Percentiles rank a stretch among this genome's conserved stretches.
These are phyloP conservation scores for Solanum habrochaites DNA, from an alignment of 257 asterid species.

Conservation along the genomic window DNA sequence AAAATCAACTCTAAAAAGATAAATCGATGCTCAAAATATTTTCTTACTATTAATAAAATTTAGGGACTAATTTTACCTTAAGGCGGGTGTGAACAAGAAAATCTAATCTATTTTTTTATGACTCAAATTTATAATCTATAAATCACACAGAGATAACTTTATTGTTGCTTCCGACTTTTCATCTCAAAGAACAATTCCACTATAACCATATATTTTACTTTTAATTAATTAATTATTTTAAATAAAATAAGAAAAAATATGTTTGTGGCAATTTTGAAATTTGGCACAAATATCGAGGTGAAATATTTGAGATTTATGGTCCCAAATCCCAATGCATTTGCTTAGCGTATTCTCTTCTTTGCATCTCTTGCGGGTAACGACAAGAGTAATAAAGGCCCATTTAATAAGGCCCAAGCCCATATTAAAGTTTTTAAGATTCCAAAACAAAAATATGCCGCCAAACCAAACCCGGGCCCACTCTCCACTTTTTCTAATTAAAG, in stretches of 20 bases:
- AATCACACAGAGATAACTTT: neutral
- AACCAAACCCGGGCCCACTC: neutral
- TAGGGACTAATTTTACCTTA: neutral
- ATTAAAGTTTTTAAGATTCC: neutral
- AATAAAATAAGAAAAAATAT: neutral
- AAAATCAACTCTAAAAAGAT: too few relatives aligned
- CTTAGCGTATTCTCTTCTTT: neutral
- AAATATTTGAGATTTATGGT: neutral
- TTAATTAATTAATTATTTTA: neutral
- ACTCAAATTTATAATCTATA: neutral
- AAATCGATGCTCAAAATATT: too few relatives aligned
- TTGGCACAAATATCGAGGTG: neutral
- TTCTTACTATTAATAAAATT: too few relatives aligned
- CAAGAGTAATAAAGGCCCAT: neutral
- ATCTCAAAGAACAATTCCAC: neutral
- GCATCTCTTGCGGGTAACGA: slow-evolving; percentile 2
- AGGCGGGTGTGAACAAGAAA: neutral
- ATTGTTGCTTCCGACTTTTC: neutral
- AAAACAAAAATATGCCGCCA: neutral
- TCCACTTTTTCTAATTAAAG: neutral
- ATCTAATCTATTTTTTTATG: neutral
- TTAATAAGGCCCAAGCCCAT: neutral
- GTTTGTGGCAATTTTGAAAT: neutral
- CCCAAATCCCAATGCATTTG: neutral
- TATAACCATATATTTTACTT: neutral